Percentiles rank a stretch among this genome's conserved stretches.
Conservation (phyloP, 495 filamentous ascomycete species). For the Aspergillus conjunctus region DNA sequence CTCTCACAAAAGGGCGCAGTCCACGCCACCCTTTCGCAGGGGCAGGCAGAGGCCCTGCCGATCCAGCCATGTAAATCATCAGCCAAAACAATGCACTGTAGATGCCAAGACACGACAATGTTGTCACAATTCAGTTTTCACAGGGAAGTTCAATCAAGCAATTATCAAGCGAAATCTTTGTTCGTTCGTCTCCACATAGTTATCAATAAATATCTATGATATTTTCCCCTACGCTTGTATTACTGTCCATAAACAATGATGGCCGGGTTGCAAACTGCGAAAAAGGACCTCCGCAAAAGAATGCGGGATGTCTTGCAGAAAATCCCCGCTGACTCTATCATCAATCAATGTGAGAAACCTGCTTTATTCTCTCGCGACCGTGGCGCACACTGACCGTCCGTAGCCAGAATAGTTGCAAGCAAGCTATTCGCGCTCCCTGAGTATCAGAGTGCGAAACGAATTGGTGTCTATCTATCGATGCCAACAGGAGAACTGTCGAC, state of each 20-base stretch:
- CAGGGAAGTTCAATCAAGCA: no score
- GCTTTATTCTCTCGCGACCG: conserved; percentile 9
- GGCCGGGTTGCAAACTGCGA: conserved; percentile 61
- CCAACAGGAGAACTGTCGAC: conserved; percentile 82
- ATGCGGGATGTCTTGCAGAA: conserved; percentile 65
- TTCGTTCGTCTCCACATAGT: no score
- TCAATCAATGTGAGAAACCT: conserved; percentile 63
- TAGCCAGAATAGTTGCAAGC: conserved; percentile 61
- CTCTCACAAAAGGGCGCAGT: conserved; percentile 17
- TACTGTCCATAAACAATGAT: conserved; percentile 31
- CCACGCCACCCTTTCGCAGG: conserved; percentile 17
- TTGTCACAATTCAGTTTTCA: no score
- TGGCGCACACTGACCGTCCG: conserved; percentile 23
- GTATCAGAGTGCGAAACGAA: conserved; percentile 69
- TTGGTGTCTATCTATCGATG: conserved; percentile 94
- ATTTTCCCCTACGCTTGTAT: not conserved
- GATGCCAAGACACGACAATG: conserved; percentile 12
- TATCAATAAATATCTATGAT: not conserved
- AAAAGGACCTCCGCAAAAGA: conserved; percentile 69
- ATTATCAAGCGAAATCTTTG: no score
- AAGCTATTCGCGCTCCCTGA: conserved; percentile 61
- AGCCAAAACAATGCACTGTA: conserved; percentile 15
- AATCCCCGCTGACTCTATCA: conserved; percentile 58
- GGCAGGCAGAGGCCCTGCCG: conserved; percentile 17
- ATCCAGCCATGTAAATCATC: conserved; percentile 20